Evolutionary conservation across 1,284 basidiomycete genomes (phyloP), one percentile per base, ranked within the genome.

Genomic region (Thecaphora frezii): DNA sequence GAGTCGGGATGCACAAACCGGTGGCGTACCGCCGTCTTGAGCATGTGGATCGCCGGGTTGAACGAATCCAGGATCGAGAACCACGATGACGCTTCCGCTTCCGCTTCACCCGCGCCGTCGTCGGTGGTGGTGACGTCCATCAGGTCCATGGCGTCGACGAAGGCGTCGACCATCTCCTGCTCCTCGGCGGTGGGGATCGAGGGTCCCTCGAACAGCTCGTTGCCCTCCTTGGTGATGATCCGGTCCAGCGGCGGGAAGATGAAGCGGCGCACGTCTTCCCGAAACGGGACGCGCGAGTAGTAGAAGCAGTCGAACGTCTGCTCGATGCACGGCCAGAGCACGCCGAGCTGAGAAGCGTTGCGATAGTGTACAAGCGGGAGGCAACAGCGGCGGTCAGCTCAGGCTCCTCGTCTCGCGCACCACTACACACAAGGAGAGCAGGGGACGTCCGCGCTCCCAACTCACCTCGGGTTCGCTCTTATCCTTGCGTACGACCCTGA

Each of bases 21-120:
- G 72, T 93, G 91, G 77, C 93, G 89, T 65, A 93, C 86, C 3
- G 93, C 93, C 81, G 96, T 91, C 75, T 94, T 94, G 51, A 88
- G 85, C 37, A 92, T 87, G 74, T 97, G 93, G 26, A 96, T 84
- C 5, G 89, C 86, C 0, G 94, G 93, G 70, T 94, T 96, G 80
- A 86, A 94, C 0, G 90, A 90, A 2, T 87, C 81, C 1, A 83
- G 81, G 0, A 88, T 85, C 58, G 88, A 86, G 71, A 89, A 94
- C 90, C 91, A 97, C 3, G 86, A 82, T 19, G 9, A 22, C 43
- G 40, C 44, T 14, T 49, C 76, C 3, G 86, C 82, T 19, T 10
- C 24, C 43, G 40, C 44, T 14, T 49, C 76, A 4, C 49, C 83
- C 45, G 71, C 88, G 87, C 87, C 89, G 4, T 87, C 83, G 43